A percentile compares a stretch with the other conserved stretches of the same genome.
Evolutionary conservation across 2,329 filamentous ascomycete species (phyloP).

Genomic region (Pseudocercospora fijiensis): DNA sequence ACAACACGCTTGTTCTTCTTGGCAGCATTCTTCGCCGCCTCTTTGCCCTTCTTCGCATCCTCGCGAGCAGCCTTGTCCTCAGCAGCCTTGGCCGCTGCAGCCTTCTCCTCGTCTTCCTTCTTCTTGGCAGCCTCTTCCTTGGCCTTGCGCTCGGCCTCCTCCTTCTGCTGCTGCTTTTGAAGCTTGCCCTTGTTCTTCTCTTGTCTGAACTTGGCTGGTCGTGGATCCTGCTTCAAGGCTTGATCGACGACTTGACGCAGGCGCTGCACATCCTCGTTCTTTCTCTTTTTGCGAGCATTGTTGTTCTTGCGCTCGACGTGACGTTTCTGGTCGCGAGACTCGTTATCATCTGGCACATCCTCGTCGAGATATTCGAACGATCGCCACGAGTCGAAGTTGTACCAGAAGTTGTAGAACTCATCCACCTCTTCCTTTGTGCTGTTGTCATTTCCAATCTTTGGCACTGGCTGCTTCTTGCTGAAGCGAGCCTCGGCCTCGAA

Average conservation of each 20-base stretch:
- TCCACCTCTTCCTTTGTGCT: conserved; percentile 87
- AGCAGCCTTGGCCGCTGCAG: conserved; percentile 77
- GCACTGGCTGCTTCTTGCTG: conserved; percentile 86
- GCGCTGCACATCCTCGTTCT: conserved; percentile 93
- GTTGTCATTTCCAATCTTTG: conserved; percentile 78
- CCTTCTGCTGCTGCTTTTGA: conserved; percentile 86
- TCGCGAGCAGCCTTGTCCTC: conserved; percentile 81
- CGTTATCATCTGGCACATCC: conserved; percentile 97
- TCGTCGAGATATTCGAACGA: conserved; percentile 98
- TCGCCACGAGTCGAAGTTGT: conserved; percentile 98
- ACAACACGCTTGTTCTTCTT: conserved; percentile 99
- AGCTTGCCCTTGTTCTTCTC: conserved; percentile 92
- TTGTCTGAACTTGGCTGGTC: conserved; percentile 96
- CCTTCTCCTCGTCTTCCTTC: conserved; percentile 68
- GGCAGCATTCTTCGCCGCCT: conserved; percentile 95
- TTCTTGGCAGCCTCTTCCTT: conserved; percentile 80
- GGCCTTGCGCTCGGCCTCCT: conserved; percentile 84
- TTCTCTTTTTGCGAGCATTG: conserved; percentile 98
- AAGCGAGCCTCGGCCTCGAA: conserved; percentile 93
- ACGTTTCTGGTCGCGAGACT: conserved; percentile 98
- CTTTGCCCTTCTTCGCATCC: conserved; percentile 90
- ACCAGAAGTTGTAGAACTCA: conserved; percentile 99
- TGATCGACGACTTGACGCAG: conserved; percentile 89
- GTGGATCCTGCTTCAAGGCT: conserved; percentile 78
- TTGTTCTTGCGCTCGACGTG: conserved; percentile 98